Conservation (phyloP, 169 alveolate genomes). For the Babesia sp. region DNA sequence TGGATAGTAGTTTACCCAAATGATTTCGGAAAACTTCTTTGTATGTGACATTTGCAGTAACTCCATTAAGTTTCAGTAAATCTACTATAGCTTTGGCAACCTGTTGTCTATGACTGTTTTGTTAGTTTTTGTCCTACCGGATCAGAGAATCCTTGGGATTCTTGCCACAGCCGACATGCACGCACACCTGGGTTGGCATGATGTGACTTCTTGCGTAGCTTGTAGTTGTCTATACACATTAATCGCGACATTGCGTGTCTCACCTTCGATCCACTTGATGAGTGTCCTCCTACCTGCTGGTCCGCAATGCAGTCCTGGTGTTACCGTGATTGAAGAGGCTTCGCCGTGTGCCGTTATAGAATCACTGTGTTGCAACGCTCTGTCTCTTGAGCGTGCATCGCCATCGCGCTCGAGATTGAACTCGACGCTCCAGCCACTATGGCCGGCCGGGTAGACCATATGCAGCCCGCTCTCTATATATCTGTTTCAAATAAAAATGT, state of each 20-base stretch:
- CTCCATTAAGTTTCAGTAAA: slow-evolving; percentile 69
- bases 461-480: background rate
- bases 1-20: slow-evolving; percentile 66
- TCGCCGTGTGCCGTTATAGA: background rate
- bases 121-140: slow-evolving; percentile 17
- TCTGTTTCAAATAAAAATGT: background rate
- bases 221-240: slow-evolving; percentile 67
- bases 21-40: slow-evolving; percentile 69
- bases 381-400: slow-evolving; percentile 7
- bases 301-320: slow-evolving; percentile 78
- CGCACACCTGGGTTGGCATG: slow-evolving; percentile 74
- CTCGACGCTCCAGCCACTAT: slow-evolving; percentile 66
- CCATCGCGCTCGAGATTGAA: slow-evolving; percentile 28
- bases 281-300: slow-evolving; percentile 80
- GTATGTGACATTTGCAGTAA: slow-evolving; percentile 75
- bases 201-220: slow-evolving; percentile 67
- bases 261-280: slow-evolving; percentile 80
- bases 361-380: background rate
- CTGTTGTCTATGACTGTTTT: background rate
- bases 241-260: background rate
- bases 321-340: slow-evolving; percentile 30
- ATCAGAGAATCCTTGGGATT: slow-evolving; percentile 77
- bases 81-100: slow-evolving; percentile 74
- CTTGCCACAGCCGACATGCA: slow-evolving; percentile 80
- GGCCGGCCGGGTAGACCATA: slow-evolving; percentile 49